Conservation (phyloP, 352 stramenopile species). For the Pythium pectinolyticum region DNA sequence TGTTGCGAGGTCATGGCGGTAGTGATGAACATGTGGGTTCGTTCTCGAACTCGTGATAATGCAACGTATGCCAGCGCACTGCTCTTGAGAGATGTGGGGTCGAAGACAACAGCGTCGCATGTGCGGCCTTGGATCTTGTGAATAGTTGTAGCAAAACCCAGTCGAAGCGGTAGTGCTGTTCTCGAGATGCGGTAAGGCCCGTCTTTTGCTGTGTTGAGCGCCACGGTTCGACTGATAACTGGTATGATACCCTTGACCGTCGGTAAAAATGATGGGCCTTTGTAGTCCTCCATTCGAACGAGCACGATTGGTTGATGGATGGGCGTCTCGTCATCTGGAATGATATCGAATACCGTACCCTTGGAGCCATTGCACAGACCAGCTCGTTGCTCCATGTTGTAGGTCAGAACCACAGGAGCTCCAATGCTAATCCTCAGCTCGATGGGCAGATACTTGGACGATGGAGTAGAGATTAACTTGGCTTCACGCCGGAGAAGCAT, state of each 20-base stretch:
- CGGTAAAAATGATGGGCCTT: slow-evolving; percentile 5
- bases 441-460: neutral
- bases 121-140: slow-evolving; percentile 20
- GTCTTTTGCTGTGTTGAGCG: neutral
- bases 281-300: slow-evolving; percentile 7
- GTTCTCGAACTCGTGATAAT: slow-evolving; percentile 1
- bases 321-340: neutral
- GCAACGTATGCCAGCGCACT: slow-evolving; percentile 14
- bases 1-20: no score
- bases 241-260: slow-evolving; percentile 1
- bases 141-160: slow-evolving; percentile 16
- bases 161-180: slow-evolving; percentile 7
- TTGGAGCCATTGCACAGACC: slow-evolving; percentile 11
- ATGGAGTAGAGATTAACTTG: no score
- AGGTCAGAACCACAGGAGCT: slow-evolving; percentile 3
- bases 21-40: neutral
- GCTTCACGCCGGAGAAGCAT: neutral
- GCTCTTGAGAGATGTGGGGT: neutral
- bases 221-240: neutral
- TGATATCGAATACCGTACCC: slow-evolving; percentile 12
- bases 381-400: slow-evolving; percentile 2
- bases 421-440: neutral
- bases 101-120: slow-evolving; percentile 2
- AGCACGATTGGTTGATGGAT: slow-evolving; percentile 6
- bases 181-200: neutral